These are phyloP conservation scores for Cutaneotrichosporon cavernicola DNA, from an alignment of 1,284 basidiomycete genomes.

Conservation along the genomic window DNA sequence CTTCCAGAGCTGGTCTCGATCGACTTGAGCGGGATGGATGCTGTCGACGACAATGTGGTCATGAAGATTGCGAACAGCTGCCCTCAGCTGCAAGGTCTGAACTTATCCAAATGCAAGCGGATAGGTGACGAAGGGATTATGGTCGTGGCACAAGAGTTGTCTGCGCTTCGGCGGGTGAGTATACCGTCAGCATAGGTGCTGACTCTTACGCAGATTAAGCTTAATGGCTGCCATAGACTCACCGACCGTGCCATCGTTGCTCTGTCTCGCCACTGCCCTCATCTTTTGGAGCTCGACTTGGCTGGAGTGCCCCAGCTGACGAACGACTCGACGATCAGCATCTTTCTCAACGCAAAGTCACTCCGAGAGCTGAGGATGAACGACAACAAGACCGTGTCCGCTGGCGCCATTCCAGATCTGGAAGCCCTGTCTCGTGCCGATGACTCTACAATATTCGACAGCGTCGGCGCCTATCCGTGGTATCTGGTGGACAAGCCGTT, in stretches of 20 bases:
- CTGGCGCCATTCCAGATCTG: conserved; percentile 79
- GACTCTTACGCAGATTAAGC: conserved; percentile 65
- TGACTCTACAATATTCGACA: conserved; percentile 21
- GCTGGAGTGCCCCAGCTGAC: conserved; percentile 77
- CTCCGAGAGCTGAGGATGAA: conserved; percentile 90
- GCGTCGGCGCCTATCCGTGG: conserved; percentile 23
- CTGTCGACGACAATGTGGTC: conserved; percentile 70
- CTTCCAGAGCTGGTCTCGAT: conserved; percentile 81
- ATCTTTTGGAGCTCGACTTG: conserved; percentile 91
- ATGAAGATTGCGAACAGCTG: conserved; percentile 69
- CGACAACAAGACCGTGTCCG: conserved; percentile 74
- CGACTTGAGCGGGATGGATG: conserved; percentile 75
- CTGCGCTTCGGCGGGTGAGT: conserved; percentile 66
- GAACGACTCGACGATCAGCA: conserved; percentile 72
- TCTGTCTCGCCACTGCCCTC: conserved; percentile 76
- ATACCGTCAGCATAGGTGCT: conserved; percentile 9
- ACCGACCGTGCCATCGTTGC: conserved; percentile 77
- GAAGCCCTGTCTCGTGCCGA: conserved; percentile 45
- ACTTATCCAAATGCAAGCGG: conserved; percentile 77
- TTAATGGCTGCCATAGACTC: conserved; percentile 71
- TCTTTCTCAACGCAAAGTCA: conserved; percentile 75
- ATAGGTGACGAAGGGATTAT: conserved; percentile 77
- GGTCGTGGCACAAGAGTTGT: conserved; percentile 72
- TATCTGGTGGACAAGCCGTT: conserved; percentile 14
- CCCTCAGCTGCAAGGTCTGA: conserved; percentile 84